Evolutionary conservation across 148 eudicot species (phyloP), one percentile per base, ranked within the genome.

Genomic region (Chenopodium berlandieri): DNA sequence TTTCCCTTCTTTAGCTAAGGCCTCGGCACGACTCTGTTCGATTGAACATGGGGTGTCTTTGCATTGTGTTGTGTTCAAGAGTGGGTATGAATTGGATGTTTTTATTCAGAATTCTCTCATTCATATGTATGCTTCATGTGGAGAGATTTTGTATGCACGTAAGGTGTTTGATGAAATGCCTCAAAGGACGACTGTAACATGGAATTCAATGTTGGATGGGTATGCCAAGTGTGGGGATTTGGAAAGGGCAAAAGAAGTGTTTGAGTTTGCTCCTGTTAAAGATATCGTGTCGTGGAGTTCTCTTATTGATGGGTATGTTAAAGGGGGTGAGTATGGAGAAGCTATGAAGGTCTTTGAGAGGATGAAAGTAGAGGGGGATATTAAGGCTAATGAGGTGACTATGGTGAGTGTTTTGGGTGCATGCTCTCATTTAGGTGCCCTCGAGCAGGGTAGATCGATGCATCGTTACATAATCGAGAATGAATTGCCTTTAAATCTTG

Each of bases 211-310:
- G 87, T 47, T 93, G 62, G 91, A 91, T 83, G 95, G 95, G 75
- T 91, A 89, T 83, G 94, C 90, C 1, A 95, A 95, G 80, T 91
- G 94, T 23, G 91, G 94, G 79, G 89, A 93, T 72, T 79, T 95
- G 76, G 48, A 34, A 52, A 83, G 76, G 78, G 94, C 97, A 3
- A 34, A 77, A 66, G 85, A 87, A 73, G 84, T 93, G 76, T 95
- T 95, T 80, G 93, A 93, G 31, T 65, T 47, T 1, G 91, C 91
- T 93, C 86, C 90, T 0, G 94, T 88, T n/a, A 85, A 86, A 82
- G 90, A 95, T 84, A 93, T 93, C 8, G 91, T 95, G 82, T 93
- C 98, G 60, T 93, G 98, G 98, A 95, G 98, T 74, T 89, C 94
- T 46, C 77, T 95, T 82, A 90, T 93, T 81, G 98, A 91, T 83